phyloP scores from a whole-genome alignment of 164 flowering plant genomes.

The Vitis amurensis region DNA sequence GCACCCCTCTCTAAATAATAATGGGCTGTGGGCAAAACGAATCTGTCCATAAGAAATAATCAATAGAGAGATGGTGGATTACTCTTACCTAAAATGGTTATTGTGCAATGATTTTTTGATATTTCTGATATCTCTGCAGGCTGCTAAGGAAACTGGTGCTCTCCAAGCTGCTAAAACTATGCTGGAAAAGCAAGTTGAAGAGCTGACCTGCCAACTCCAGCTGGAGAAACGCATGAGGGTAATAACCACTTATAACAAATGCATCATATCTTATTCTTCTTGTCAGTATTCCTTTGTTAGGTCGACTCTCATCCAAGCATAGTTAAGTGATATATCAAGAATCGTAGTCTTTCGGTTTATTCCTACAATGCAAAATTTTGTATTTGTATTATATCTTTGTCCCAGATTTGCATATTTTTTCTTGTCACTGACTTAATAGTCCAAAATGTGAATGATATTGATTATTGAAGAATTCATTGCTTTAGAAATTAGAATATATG shows the following conservation, averaged over 20 bases:
- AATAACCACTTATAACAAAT: not conserved
- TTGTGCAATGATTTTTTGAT: not conserved
- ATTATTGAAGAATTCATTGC: too few relatives aligned
- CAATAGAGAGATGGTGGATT: too few relatives aligned
- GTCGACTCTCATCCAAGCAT: too few relatives aligned
- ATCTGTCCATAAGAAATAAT: too few relatives aligned
- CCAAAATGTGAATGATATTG: not conserved
- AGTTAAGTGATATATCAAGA: not conserved
- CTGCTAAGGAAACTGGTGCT: conserved; percentile 66
- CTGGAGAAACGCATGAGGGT: conserved; percentile 63
- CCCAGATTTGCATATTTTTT: not conserved
- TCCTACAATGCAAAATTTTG: not conserved
- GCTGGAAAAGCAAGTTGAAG: conserved; percentile 67
- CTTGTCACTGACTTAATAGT: not conserved
- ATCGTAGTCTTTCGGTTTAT: not conserved
- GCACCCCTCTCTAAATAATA: too few relatives aligned
- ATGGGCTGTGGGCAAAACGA: too few relatives aligned
- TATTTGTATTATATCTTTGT: not conserved
- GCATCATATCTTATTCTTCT: not conserved
- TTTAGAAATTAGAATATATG: too few relatives aligned
- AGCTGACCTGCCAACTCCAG: conserved; percentile 46
- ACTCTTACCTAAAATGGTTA: not conserved
- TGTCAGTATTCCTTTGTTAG: not conserved
- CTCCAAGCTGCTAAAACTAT: conserved; percentile 57
- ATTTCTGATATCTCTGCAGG: conserved; percentile 30